Evolutionary conservation across 352 stramenopile species (phyloP).

Genomic region (Peronospora destructor): DNA sequence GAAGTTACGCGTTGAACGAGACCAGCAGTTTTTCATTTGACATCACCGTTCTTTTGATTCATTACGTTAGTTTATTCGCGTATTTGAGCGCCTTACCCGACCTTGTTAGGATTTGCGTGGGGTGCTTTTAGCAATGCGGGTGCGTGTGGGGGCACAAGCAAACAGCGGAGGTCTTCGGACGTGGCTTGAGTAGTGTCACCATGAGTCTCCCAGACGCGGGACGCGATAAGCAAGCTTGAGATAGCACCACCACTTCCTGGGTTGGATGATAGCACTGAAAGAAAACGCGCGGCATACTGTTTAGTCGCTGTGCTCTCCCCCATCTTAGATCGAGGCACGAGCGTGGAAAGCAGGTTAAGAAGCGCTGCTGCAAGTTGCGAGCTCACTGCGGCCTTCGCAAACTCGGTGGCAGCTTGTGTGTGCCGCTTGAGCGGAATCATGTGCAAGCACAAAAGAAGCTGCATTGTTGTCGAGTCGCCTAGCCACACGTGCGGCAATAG

Average conservation of each 20-base stretch:
- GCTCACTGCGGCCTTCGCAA: conserved; percentile 73
- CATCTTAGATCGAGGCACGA: conserved; percentile 76
- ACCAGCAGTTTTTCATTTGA: background rate
- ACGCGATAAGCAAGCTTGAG: conserved; percentile 70
- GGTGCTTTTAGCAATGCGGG: conserved; percentile 71
- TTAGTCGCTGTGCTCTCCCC: conserved; percentile 77
- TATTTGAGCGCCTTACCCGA: conserved; percentile 38
- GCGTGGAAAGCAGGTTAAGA: conserved; percentile 74
- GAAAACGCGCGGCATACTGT: conserved; percentile 72
- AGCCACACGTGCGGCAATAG: conserved; percentile 73
- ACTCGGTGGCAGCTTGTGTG: conserved; percentile 78
- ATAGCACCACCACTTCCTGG: conserved; percentile 78
- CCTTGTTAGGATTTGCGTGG: conserved; percentile 82
- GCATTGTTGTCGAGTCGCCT: conserved; percentile 72
- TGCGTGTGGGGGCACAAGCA: conserved; percentile 65
- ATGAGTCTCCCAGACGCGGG: conserved; percentile 77
- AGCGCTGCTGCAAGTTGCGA: conserved; percentile 70
- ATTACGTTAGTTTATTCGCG: conserved; percentile 21
- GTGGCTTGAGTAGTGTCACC: conserved; percentile 75
- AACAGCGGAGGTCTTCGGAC: conserved; percentile 67
- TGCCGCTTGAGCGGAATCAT: conserved; percentile 86
- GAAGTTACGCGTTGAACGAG: background rate
- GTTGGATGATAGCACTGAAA: conserved; percentile 79
- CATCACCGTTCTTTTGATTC: conserved; percentile 2
- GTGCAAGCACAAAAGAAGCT: conserved; percentile 77